These are phyloP conservation scores for Vaccinium vitisidaea DNA, from an alignment of 148 eudicot species.

Conservation along the genomic window DNA sequence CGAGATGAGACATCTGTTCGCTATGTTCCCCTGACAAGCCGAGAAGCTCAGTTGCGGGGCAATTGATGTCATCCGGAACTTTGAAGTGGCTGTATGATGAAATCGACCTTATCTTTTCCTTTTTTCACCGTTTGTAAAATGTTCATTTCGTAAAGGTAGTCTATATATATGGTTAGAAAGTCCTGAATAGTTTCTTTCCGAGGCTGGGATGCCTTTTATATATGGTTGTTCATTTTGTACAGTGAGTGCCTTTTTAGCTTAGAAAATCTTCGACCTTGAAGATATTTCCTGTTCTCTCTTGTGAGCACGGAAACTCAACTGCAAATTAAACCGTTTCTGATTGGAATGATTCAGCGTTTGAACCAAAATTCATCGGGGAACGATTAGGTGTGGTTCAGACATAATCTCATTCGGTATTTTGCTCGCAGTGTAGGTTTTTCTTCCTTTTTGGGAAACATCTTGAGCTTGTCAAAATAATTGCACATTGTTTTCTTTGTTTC, in stretches of 20 bases:
- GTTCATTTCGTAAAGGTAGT: neutral
- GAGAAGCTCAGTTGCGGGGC: slow-evolving; percentile 79
- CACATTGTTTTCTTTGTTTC: neutral
- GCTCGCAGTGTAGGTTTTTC: neutral
- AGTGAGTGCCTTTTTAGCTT: neutral
- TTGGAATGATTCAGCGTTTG: neutral
- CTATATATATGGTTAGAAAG: neutral
- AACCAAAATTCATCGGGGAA: neutral
- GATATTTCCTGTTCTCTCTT: neutral
- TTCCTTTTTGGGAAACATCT: neutral
- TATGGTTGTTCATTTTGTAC: neutral
- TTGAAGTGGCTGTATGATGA: neutral
- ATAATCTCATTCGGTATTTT: neutral
- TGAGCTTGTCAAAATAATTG: neutral
- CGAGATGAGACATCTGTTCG: slow-evolving; percentile 89
- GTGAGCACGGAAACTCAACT: neutral
- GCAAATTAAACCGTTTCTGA: neutral
- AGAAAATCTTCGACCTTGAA: neutral
- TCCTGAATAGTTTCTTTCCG: neutral
- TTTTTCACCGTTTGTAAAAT: neutral
- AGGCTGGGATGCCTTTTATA: neutral
- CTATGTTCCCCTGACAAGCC: slow-evolving; percentile 87
- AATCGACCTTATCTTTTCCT: neutral
- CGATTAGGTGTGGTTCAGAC: neutral
- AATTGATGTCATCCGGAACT: slow-evolving; percentile 9